phyloP scores from a whole-genome alignment of 768 basidiomycete species.

The Tylopilus felleus region DNA sequence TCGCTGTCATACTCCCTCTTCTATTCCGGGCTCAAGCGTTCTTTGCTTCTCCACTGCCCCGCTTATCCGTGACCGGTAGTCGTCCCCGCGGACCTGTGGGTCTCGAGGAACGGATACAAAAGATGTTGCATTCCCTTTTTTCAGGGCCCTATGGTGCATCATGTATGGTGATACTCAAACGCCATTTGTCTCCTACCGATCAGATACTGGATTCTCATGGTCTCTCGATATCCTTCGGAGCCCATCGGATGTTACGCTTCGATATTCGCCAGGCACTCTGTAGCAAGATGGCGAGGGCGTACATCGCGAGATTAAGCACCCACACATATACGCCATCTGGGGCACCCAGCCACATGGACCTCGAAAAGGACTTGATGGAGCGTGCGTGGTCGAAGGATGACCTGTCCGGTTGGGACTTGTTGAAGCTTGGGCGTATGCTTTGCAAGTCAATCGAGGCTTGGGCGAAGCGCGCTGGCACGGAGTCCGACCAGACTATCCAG shows the following conservation, averaged over 20 bases:
- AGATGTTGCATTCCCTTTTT: constrained; percentile 54
- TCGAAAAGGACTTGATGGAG: constrained; percentile 65
- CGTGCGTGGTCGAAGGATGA: constrained; percentile 73
- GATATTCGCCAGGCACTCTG: constrained; percentile 61
- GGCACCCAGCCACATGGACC: constrained; percentile 53
- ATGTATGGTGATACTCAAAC: constrained; percentile 62
- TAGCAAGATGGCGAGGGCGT: constrained; percentile 62
- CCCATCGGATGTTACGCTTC: constrained; percentile 58
- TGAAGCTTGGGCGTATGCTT: constrained; percentile 51
- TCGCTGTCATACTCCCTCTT: constrained; percentile 59
- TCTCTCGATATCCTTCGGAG: constrained; percentile 49
- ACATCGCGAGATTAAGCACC: constrained; percentile 53
- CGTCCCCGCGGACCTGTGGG: constrained; percentile 30
- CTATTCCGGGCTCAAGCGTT: constrained; percentile 70
- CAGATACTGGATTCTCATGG: constrained; percentile 22
- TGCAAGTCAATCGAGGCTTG: constrained; percentile 56
- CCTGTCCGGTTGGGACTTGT: constrained; percentile 63
- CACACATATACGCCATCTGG: constrained; percentile 57
- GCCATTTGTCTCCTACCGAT: constrained; percentile 45
- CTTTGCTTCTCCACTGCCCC: constrained; percentile 64
- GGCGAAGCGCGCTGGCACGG: constrained; percentile 40
- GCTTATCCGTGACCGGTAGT: constrained; percentile 52
- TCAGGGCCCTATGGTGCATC: constrained; percentile 62
- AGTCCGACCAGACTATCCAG: constrained; percentile 26
- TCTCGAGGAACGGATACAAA: constrained; percentile 55